Evolutionary conservation across 176 grass and related monocot species (phyloP).

Genomic region (Avena eriantha): DNA sequence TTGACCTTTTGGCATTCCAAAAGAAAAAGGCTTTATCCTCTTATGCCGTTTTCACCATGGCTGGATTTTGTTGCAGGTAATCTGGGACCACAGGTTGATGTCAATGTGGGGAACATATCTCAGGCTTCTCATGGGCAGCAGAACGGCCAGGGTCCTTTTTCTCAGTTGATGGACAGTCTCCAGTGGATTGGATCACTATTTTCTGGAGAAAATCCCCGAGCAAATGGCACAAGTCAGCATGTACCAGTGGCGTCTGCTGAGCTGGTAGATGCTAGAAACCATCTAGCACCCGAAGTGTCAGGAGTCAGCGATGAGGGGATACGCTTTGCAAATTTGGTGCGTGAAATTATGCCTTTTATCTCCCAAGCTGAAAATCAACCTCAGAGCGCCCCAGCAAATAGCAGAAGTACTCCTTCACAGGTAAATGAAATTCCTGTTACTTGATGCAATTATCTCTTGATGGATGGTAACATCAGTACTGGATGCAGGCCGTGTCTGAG

Average conservation of each 20-base stretch:
- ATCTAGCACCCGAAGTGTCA: conserved; percentile 46
- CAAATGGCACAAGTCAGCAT: conserved; percentile 54
- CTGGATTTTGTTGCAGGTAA: conserved; percentile 44
- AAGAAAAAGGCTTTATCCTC: background rate
- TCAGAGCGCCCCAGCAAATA: conserved; percentile 44
- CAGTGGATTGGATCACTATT: conserved; percentile 60
- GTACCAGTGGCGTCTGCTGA: conserved; percentile 45
- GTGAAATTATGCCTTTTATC: conserved; percentile 88
- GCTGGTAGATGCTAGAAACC: conserved; percentile 49
- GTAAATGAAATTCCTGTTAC: conserved; percentile 43
- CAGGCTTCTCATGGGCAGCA: conserved; percentile 54
- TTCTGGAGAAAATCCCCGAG: conserved; percentile 51
- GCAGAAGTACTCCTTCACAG: conserved; percentile 40
- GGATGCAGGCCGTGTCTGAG: conserved; percentile 52
- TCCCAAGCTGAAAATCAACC: conserved; percentile 56
- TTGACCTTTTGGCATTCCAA: conserved; percentile 7
- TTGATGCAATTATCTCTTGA: conserved; percentile 26
- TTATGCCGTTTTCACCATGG: background rate
- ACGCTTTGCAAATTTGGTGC: conserved; percentile 75
- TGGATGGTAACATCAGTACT: conserved; percentile 28
- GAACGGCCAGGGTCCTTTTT: conserved; percentile 44
- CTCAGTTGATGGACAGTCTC: conserved; percentile 61
- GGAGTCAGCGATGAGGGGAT: conserved; percentile 69
- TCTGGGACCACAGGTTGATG: conserved; percentile 37
- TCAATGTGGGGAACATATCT: conserved; percentile 37